Evolutionary conservation across 164 flowering plant species (phyloP), one percentile per base, ranked within the genome.

Genomic region (Sextonia rubra): DNA sequence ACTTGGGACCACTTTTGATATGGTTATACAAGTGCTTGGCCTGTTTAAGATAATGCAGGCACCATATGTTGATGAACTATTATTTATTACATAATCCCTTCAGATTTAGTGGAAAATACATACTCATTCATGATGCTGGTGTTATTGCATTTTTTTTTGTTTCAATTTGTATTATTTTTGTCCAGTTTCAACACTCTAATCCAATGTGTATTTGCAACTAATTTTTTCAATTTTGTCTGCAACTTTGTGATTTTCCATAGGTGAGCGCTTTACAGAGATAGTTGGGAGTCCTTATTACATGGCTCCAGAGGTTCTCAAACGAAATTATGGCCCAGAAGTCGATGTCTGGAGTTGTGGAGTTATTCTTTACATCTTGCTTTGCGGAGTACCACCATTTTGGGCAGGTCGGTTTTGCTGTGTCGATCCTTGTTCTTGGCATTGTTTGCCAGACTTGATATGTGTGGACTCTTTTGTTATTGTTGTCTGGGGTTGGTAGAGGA

Each of bases 261-360:
- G 97, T 64, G 89, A 93, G 73, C 86, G 60, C 69, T 93, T 91
- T 73, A 83, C 75, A 52, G 98, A 93, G 83, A 93, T 93, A 64
- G 98, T 93, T 60, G 98, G 98, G 66, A 93, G 98, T 80, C 98
- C 98, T 66, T 93, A 91, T 71, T 93, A 93, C 83, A 93, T 93
- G 98, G 98, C 98, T 66, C 98, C 97, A 44, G 98, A 93, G 86
- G 98, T 93, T 56, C 88, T 93, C 22, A 93, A 82, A 68, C 79
- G 94, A 37, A 87, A 90, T 72, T 93, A 93, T 76, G 97, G 97
- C 18, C 97, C 88, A 14, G 97, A 93, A 78, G 80, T 91, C 7
- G 97, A 93, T 85, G 91, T 93, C 47, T 93, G 97, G 98, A 91
- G 98, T 82, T 95, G 97, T 74, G 98, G 98, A 76, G 95, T 93